Evolutionary conservation across 1,284 basidiomycete species (phyloP), one percentile per base, ranked within the genome.

Genomic region (Tausonia pullulans): DNA sequence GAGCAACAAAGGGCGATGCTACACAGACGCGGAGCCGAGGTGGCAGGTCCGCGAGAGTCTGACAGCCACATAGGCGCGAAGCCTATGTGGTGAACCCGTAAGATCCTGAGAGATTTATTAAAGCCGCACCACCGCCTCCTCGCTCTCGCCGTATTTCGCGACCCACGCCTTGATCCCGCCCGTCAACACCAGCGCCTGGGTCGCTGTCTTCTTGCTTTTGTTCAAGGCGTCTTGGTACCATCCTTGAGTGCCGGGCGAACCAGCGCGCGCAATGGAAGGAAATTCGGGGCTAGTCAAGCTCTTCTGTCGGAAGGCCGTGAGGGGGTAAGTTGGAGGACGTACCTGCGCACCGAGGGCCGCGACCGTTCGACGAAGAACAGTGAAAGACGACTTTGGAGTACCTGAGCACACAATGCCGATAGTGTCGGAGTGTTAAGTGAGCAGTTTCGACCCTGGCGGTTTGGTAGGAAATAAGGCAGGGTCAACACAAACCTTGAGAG

Each of bases 221-320:
- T 8, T 14, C 10, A 72, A 60, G 43, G 67, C 67, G 58, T 72
- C 70, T 40, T 68, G 68, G 9, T 68, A 68, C 71, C 71, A 72
- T 3, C 68, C 70, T 16, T 53, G 11, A 14, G 51, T 49, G 8
- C 48, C 48, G 48, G 48, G 48, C 48, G 48, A 16, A 16, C 11
- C 11, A 16, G 51, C 10, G 51, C 7, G 16, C 27, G 27, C 27
- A 27, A 27, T 27, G 27, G 27, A 27, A 27, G 27, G 27, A 27
- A 27, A 27, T 27, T 27, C 27, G 51, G 16, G 7, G 51, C n/a
- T 16, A 27, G 16, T 53, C 16, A 7, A 13, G 10, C 7, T 53
- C 7, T 9, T 7, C 11, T 53, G 16, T 7, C 11, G 7, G 10
- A 13, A 53, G 11, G 51, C 10, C 7, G 51, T 7, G 16, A 7